Conservation (phyloP, 352 stramenopile species). For the Globisporangium nunn region DNA sequence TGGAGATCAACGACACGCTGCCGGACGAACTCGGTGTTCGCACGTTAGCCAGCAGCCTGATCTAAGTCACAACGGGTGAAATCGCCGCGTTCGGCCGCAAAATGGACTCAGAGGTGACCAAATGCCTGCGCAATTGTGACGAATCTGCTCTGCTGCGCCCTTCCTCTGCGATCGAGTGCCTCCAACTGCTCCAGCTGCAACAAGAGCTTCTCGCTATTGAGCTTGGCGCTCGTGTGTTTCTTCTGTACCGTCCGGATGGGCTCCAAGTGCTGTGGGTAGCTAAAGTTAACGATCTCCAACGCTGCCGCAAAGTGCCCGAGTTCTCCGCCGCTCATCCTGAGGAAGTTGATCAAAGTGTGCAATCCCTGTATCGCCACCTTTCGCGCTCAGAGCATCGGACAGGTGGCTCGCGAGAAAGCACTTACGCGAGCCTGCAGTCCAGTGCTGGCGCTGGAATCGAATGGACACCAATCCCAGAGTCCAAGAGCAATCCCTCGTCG, state of each 20-base stretch:
- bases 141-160: background rate
- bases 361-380: background rate
- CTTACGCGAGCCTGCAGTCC: constrained; percentile 3
- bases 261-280: constrained; percentile 10
- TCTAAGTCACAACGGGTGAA: constrained; percentile 6
- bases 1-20: constrained; percentile 32
- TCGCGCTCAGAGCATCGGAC: background rate
- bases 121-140: background rate
- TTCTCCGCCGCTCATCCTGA: background rate
- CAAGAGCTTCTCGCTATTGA: constrained; percentile 5
- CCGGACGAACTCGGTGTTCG: constrained; percentile 29
- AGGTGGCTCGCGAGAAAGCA: constrained; percentile 10
- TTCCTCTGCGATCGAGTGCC: background rate
- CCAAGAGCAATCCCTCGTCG: background rate
- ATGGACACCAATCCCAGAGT: background rate
- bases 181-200: constrained; percentile 2
- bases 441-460: background rate
- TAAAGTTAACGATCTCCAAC: constrained; percentile 3
- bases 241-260: constrained; percentile 7
- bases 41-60: constrained; percentile 19
- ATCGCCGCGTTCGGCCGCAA: background rate
- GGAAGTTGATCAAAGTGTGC: constrained; percentile 1
- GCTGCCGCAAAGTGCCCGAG: background rate
- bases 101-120: constrained; percentile 5
- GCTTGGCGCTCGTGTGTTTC: background rate